Percentiles rank a stretch among this genome's conserved stretches.
Conservation (phyloP, 257 asterid species). For the Plantago elongata region DNA sequence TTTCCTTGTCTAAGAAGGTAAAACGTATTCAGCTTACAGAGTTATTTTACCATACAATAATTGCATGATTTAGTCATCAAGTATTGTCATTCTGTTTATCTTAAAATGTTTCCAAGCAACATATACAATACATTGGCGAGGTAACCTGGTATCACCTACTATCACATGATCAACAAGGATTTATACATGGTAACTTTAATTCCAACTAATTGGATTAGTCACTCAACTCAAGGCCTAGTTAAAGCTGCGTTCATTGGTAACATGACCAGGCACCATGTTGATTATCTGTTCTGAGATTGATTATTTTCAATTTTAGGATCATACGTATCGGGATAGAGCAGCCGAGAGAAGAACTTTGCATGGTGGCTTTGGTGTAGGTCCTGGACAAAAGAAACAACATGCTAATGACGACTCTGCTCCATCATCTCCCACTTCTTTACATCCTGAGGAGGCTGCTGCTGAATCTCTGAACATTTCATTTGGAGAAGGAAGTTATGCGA, state of each 20-base stretch:
- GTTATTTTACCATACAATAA: not conserved
- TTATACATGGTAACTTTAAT: no score
- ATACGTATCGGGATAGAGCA: slow-evolving; percentile 81
- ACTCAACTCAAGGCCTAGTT: no score
- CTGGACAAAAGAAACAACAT: slow-evolving; percentile 68
- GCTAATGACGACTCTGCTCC: slow-evolving; percentile 35
- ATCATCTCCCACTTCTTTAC: slow-evolving; percentile 38
- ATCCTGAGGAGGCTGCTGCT: slow-evolving; percentile 63
- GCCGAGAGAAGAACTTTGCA: slow-evolving; percentile 93
- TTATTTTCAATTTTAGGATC: slow-evolving; percentile 30
- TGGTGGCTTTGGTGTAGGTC: slow-evolving; percentile 90
- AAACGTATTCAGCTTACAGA: slow-evolving; percentile 1
- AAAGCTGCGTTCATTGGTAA: no score
- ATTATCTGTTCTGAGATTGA: not conserved
- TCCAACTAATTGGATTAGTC: no score
- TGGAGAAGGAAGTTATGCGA: slow-evolving; percentile 83
- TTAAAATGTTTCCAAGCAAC: no score
- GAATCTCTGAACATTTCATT: slow-evolving; percentile 71
- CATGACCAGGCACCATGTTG: no score
- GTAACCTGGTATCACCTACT: no score
- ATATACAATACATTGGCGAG: no score
- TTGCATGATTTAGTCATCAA: not conserved
- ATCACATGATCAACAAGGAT: no score
- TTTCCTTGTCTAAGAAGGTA: slow-evolving; percentile 44
- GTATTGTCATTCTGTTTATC: no score